Evolutionary conservation across 2,329 filamentous ascomycete species (phyloP).

Genomic region (Colletotrichum spinosum): DNA sequence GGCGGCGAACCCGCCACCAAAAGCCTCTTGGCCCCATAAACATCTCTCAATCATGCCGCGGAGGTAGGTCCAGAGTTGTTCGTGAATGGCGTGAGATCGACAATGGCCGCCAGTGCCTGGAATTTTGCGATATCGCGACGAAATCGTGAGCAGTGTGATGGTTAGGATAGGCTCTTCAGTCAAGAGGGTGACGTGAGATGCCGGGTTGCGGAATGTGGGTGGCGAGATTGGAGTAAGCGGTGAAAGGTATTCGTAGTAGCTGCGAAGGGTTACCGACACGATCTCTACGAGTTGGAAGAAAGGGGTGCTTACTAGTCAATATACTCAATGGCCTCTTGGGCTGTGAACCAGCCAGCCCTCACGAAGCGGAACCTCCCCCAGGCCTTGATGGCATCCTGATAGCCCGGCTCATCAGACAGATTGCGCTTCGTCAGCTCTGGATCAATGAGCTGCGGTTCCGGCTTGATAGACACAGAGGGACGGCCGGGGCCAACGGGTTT

Average conservation of each 20-base stretch:
- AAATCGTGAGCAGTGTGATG: constrained; percentile 90
- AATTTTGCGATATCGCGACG: constrained; percentile 86
- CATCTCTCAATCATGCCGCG: constrained; percentile 95
- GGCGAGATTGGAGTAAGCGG: constrained; percentile 94
- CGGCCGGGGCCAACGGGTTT: constrained; percentile 16
- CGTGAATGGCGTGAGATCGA: constrained; percentile 90
- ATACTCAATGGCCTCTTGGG: constrained; percentile 91
- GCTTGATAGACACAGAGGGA: constrained; percentile 33
- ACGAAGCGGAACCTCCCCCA: constrained; percentile 96
- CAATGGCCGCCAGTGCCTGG: constrained; percentile 84
- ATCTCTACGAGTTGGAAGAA: background rate
- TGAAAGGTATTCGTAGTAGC: constrained; percentile 91
- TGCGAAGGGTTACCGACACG: constrained; percentile 46
- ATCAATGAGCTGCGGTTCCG: constrained; percentile 58
- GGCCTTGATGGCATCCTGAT: constrained; percentile 80
- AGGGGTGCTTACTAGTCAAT: constrained; percentile 79
- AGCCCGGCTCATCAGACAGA: constrained; percentile 63
- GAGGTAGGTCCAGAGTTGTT: constrained; percentile 94
- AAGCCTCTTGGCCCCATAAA: constrained; percentile 96
- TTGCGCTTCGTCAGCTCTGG: constrained; percentile 58
- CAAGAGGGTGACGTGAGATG: constrained; percentile 82
- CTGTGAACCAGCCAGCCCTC: constrained; percentile 96
- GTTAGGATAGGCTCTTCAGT: constrained; percentile 93
- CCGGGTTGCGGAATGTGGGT: constrained; percentile 87
- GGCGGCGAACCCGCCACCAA: constrained; percentile 79